A percentile compares a stretch with the other conserved stretches of the same genome.
phyloP scores from a whole-genome alignment of 441 rosid species.

The Pelargonium myrrhifolium region DNA sequence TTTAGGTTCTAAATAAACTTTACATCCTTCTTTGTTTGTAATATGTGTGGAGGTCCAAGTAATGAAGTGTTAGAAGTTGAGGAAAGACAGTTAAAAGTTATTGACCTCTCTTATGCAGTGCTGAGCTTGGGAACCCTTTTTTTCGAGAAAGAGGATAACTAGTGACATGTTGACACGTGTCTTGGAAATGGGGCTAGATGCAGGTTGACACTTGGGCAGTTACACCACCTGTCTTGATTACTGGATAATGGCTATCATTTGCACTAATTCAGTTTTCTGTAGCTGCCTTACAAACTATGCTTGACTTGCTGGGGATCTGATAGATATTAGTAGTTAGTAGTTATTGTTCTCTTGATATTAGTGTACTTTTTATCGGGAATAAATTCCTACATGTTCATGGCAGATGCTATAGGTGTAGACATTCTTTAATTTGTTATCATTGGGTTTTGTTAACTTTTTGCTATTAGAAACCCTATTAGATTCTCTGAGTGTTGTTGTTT shows the following conservation, averaged over 20 bases:
- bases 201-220: neutral
- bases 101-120: neutral
- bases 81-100: neutral
- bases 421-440: neutral
- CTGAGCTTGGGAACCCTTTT: neutral
- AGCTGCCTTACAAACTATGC: neutral
- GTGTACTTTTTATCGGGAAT: neutral
- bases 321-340: neutral
- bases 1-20: neutral
- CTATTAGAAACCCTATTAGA: no score
- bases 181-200: neutral
- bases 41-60: neutral
- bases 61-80: neutral
- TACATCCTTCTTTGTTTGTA: neutral
- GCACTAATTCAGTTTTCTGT: neutral
- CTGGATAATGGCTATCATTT: neutral
- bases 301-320: neutral
- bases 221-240: neutral
- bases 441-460: neutral
- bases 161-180: neutral
- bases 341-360: neutral
- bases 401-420: neutral
- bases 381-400: neutral
- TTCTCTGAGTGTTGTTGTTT: no score
- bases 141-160: neutral